Percentiles rank a stretch among this genome's conserved stretches.
Evolutionary conservation across 192 early-diverging fungal genomes (phyloP).

Genomic region (Entomortierella chlamydospora): DNA sequence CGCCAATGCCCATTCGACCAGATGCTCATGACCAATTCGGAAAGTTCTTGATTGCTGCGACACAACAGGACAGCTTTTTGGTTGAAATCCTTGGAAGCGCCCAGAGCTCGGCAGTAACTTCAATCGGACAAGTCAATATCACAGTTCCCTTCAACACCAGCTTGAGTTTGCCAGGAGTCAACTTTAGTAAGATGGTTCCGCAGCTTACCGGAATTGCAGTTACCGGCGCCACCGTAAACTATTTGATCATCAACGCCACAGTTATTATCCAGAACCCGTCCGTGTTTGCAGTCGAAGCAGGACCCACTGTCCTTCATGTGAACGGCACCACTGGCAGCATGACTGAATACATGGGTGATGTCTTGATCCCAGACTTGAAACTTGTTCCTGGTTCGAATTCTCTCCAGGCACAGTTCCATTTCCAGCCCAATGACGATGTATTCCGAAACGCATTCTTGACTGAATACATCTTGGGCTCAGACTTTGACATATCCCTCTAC

Average conservation of each 20-base stretch:
- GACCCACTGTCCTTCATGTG: conserved; percentile 22
- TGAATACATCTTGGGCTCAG: conserved; percentile 27
- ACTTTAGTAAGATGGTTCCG: conserved; percentile 26
- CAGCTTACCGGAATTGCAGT: conserved; percentile 18
- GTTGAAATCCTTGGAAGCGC: conserved; percentile 39
- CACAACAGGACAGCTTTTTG: conserved; percentile 20
- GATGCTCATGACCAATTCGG: conserved; percentile 21
- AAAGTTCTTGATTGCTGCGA: conserved; percentile 21
- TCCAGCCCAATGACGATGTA: conserved; percentile 14
- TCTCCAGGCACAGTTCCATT: conserved; percentile 9
- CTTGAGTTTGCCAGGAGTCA: conserved; percentile 21
- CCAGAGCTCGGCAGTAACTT: conserved; percentile 18
- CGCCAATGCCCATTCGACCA: conserved; percentile 14
- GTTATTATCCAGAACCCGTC: conserved; percentile 37
- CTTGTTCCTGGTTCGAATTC: conserved; percentile 28
- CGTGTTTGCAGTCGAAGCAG: conserved; percentile 37
- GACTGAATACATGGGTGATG: conserved; percentile 30
- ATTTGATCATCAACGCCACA: conserved; percentile 34
- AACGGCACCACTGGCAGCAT: not conserved
- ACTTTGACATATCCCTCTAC: conserved; percentile 29
- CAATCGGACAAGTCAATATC: conserved; percentile 33
- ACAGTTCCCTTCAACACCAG: conserved; percentile 42
- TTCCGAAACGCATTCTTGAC: conserved; percentile 35
- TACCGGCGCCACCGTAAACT: conserved; percentile 9
- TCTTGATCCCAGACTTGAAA: conserved; percentile 14